Evolutionary conservation across 1,284 basidiomycete genomes (phyloP).

Genomic region (Apiotrichum laibachii): DNA sequence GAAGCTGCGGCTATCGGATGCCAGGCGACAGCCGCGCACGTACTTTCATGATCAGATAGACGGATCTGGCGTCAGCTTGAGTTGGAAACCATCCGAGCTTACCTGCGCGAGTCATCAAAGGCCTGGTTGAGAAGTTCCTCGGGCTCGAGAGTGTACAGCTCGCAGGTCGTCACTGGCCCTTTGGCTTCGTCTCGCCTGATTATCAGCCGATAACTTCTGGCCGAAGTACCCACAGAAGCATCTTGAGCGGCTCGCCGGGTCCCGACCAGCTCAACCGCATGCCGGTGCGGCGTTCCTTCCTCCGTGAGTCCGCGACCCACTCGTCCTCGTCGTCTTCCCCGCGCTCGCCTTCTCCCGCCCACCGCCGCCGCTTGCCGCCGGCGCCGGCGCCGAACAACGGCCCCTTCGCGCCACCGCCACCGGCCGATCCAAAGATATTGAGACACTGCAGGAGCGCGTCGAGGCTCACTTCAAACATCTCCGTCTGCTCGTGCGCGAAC

Average conservation of each 20-base stretch:
- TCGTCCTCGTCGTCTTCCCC: conserved; percentile 51
- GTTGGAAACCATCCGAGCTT: conserved; percentile 34
- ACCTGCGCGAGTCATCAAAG: conserved; percentile 69
- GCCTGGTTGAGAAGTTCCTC: conserved; percentile 75
- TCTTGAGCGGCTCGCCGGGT: conserved; percentile 69
- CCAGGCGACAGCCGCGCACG: conserved; percentile 14
- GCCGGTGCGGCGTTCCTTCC: conserved; percentile 56
- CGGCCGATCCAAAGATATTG: conserved; percentile 84
- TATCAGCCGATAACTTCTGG: not conserved
- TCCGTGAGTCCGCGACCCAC: conserved; percentile 21
- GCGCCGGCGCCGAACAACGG: conserved; percentile 7
- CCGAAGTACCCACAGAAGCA: conserved; percentile 63
- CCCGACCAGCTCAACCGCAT: conserved; percentile 82
- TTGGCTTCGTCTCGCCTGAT: conserved; percentile 75
- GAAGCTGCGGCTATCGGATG: not conserved
- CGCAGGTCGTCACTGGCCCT: conserved; percentile 83
- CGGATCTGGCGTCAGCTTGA: conserved; percentile 54
- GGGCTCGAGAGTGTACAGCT: conserved; percentile 80
- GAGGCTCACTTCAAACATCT: conserved; percentile 75
- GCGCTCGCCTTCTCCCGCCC: conserved; percentile 54
- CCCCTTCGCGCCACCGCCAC: conserved; percentile 8
- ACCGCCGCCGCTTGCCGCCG: conserved; percentile 30
- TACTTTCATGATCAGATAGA: conserved; percentile 85
- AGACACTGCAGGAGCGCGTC: conserved; percentile 80
- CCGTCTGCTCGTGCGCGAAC: conserved; percentile 51